Conservation (phyloP, 129 eudicot species). For the Lactuca saligna region DNA sequence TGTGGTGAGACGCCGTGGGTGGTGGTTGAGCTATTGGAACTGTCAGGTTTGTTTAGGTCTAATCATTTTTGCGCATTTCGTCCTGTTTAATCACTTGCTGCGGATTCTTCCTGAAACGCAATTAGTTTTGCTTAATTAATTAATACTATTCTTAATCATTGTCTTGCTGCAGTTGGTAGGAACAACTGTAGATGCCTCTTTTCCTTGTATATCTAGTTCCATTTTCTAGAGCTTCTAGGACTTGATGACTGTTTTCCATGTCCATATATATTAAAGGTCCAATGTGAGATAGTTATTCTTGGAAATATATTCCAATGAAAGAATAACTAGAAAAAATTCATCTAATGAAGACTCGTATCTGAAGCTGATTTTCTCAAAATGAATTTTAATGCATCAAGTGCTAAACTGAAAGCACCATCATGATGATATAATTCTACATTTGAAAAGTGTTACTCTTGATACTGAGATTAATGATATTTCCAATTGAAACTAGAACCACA, state of each 20-base stretch:
- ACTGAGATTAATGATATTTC: background rate
- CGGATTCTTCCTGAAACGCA: background rate
- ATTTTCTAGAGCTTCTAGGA: background rate
- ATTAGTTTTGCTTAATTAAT: conserved; percentile 16
- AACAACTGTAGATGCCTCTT: conserved; percentile 1
- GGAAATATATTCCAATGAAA: background rate
- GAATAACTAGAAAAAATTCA: background rate
- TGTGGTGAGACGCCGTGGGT: background rate
- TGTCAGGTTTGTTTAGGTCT: conserved; percentile 8
- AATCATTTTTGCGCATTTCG: conserved; percentile 2
- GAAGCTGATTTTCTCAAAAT: conserved; percentile 3
- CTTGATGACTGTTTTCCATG: background rate
- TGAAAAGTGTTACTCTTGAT: background rate
- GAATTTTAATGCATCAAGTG: background rate
- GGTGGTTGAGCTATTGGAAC: conserved; percentile 11
- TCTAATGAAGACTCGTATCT: background rate
- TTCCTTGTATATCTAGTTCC: conserved; percentile 6
- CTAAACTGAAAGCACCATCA: background rate
- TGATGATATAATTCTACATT: background rate
- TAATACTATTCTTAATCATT: conserved; percentile 1
- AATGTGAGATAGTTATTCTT: conserved; percentile 7
- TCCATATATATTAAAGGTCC: background rate
- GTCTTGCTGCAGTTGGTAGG: conserved; percentile 9
- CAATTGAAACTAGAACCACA: background rate
- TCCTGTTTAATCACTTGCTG: background rate